These are phyloP conservation scores for Tilletiaria anomala DNA, from an alignment of 1,284 basidiomycete species.

Conservation along the genomic window DNA sequence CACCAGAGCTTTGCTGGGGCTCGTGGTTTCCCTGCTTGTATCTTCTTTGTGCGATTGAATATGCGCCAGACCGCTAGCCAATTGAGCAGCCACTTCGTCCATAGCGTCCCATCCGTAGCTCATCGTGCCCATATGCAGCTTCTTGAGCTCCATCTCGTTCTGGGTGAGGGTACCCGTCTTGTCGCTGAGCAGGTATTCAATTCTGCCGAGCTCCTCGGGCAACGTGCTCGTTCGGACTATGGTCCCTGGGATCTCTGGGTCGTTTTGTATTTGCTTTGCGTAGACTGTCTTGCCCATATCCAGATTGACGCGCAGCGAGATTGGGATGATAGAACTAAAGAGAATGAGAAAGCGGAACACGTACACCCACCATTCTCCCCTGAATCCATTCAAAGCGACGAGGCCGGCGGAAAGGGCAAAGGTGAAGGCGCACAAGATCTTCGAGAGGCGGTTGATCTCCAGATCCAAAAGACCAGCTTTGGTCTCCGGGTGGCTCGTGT, in stretches of 20 bases:
- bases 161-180: conserved; percentile 97
- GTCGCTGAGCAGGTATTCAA: conserved; percentile 88
- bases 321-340: conserved; percentile 97
- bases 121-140: conserved; percentile 96
- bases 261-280: conserved; percentile 83
- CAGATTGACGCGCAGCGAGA: conserved; percentile 92
- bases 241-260: conserved; percentile 79
- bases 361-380: conserved; percentile 90
- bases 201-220: conserved; percentile 88
- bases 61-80: conserved; percentile 59
- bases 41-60: conserved; percentile 4
- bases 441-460: conserved; percentile 89
- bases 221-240: conserved; percentile 93
- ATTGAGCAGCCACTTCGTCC: conserved; percentile 87
- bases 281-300: conserved; percentile 99
- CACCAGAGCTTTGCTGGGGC: conserved; percentile 2
- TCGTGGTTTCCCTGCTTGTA: background rate
- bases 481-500: conserved; percentile 89
- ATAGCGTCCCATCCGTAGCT: conserved; percentile 91
- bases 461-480: conserved; percentile 83
- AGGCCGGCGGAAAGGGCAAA: conserved; percentile 79
- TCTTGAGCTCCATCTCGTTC: conserved; percentile 99
- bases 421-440: conserved; percentile 90
- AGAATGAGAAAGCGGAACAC: conserved; percentile 92
- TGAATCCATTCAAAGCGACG: conserved; percentile 89